Percentiles rank a stretch among this genome's conserved stretches.
Evolutionary conservation across 2,329 filamentous ascomycete genomes (phyloP).

Genomic region (Colletotrichum godetiae): DNA sequence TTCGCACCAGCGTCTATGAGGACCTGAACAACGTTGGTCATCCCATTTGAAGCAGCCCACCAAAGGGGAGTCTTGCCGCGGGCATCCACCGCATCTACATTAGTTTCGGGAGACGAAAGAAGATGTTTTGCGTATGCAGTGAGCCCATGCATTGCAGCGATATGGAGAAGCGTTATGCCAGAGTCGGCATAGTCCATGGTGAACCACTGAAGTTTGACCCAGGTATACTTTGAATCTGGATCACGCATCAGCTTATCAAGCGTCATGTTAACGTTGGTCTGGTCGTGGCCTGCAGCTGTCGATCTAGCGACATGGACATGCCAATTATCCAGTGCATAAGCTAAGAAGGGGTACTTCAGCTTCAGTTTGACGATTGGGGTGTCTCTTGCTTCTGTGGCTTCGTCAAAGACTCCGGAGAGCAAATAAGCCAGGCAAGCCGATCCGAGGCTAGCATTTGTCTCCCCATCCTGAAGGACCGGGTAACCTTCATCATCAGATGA

Average conservation of each 20-base stretch:
- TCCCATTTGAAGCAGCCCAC: slow-evolving; percentile 41
- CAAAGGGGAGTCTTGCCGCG: slow-evolving; percentile 39
- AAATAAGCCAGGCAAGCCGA: slow-evolving; percentile 39
- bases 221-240: not conserved
- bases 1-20: slow-evolving; percentile 42
- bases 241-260: not conserved
- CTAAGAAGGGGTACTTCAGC: slow-evolving; percentile 42
- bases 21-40: slow-evolving; percentile 32
- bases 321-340: slow-evolving; percentile 46
- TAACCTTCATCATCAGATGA: slow-evolving; percentile 26
- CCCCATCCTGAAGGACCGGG: slow-evolving; percentile 34
- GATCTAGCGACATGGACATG: slow-evolving; percentile 40
- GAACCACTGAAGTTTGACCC: not conserved
- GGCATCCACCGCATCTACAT: slow-evolving; percentile 34
- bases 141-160: slow-evolving; percentile 24
- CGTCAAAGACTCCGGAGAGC: slow-evolving; percentile 34
- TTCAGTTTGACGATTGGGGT: not conserved
- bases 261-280: slow-evolving; percentile 7
- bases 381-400: not conserved
- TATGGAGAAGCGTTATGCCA: slow-evolving; percentile 13
- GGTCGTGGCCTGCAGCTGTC: slow-evolving; percentile 36
- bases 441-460: slow-evolving; percentile 39
- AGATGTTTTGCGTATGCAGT: slow-evolving; percentile 35
- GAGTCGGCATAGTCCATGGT: not conserved
- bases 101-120: slow-evolving; percentile 2